Percentiles rank a stretch among this genome's conserved stretches.
Evolutionary conservation across 257 asterid species (phyloP).

Genomic region (Solanum boliviense): DNA sequence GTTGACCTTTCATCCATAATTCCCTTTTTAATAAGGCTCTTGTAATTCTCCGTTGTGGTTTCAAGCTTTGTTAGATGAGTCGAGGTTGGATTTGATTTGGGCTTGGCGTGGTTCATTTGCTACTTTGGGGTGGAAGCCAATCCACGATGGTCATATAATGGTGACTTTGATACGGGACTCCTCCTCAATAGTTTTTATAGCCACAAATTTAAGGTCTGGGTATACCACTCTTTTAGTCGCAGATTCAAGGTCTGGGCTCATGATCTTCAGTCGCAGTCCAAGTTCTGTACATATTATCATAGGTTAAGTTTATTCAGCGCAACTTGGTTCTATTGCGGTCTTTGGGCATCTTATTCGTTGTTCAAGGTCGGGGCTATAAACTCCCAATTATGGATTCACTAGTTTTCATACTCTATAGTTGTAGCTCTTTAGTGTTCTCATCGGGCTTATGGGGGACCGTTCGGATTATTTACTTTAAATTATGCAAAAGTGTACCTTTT

Average conservation of each 20-base stretch:
- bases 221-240: not conserved
- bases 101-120: no score
- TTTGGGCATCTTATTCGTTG: not conserved
- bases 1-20: not conserved
- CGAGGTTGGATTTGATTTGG: no score
- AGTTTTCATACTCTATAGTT: not conserved
- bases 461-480: no score
- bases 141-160: no score
- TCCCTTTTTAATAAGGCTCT: not conserved
- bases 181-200: not conserved
- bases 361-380: not conserved
- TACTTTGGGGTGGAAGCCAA: no score
- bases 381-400: not conserved
- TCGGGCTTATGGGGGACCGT: not conserved
- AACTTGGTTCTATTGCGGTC: not conserved
- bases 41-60: not conserved
- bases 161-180: not conserved
- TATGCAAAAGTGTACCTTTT: not conserved
- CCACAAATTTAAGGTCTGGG: not conserved
- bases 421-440: not conserved
- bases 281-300: not conserved
- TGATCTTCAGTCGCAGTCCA: not conserved
- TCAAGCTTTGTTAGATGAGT: not conserved
- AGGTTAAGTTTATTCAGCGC: not conserved
- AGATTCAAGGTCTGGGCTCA: not conserved